A percentile compares a stretch with the other conserved stretches of the same genome.
Conservation (phyloP, 371 early-diverging fungal species). For the Rhizopus microsporus region DNA sequence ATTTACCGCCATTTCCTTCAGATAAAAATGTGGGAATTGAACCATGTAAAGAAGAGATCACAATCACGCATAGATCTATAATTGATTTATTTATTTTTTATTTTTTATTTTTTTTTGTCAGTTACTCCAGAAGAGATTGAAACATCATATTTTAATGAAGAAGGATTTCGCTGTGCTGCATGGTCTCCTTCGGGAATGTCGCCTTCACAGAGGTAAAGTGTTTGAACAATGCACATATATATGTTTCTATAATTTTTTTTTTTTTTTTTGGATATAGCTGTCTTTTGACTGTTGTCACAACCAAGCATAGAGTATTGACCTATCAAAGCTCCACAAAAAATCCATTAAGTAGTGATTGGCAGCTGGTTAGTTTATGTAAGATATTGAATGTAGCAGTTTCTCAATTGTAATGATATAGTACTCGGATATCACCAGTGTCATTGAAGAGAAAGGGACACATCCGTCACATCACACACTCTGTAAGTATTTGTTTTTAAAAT, state of each 20-base stretch:
- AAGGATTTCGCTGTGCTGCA: conserved; percentile 28
- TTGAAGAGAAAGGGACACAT: conserved; percentile 9
- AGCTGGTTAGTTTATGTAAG: conserved; percentile 13
- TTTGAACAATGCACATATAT: not conserved
- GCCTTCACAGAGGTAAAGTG: conserved; percentile 21
- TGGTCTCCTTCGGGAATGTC: conserved; percentile 39
- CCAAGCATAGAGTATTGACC: conserved; percentile 32
- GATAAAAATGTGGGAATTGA: not conserved
- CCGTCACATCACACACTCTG: not conserved
- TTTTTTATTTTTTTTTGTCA: conserved; percentile 3
- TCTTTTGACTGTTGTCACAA: conserved; percentile 34
- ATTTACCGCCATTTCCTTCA: conserved; percentile 4
- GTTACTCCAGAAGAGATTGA: conserved; percentile 14
- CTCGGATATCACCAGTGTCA: conserved; percentile 20
- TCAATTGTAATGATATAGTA: conserved; percentile 9
- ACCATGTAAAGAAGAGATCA: not conserved
- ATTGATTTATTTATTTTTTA: too few species aligned
- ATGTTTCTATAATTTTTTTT: not conserved
- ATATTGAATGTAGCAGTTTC: not conserved
- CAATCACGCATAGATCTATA: not conserved
- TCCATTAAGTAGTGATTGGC: conserved; percentile 22
- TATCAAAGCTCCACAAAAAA: conserved; percentile 23
- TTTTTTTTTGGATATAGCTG: conserved; percentile 30
- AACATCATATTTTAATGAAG: conserved; percentile 20
- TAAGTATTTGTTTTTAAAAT: not conserved